Percentiles rank a stretch among this genome's conserved stretches.
These are phyloP conservation scores for Candida awuae DNA, from an alignment of 805 yeast species.

Conservation along the genomic window DNA sequence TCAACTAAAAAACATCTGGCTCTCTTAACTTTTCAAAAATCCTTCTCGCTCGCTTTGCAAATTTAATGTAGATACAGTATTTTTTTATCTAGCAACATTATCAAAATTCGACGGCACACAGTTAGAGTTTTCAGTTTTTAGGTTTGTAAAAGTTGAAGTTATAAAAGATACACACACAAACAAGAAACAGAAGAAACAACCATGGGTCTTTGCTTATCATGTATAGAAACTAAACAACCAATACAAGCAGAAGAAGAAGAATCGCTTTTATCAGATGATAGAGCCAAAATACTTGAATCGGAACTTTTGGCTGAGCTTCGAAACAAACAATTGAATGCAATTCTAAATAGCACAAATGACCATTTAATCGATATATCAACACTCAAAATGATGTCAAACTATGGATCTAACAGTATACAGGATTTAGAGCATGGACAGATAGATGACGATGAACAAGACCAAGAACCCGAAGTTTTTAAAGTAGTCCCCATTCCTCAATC, in stretches of 20 bases:
- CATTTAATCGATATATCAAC: conserved; percentile 25
- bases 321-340: conserved; percentile 27
- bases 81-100: too few relatives aligned
- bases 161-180: too few relatives aligned
- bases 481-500: conserved; percentile 6
- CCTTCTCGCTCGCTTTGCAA: too few relatives aligned
- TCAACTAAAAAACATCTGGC: too few relatives aligned
- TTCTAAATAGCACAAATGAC: conserved; percentile 29
- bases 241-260: conserved; percentile 6
- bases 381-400: conserved; percentile 10
- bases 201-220: conserved; percentile 32
- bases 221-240: conserved; percentile 16
- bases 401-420: background rate
- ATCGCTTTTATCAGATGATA: conserved; percentile 7
- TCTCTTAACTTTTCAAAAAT: too few relatives aligned
- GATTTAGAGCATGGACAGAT: background rate
- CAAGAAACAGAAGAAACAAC: too few relatives aligned
- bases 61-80: too few relatives aligned
- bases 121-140: too few relatives aligned
- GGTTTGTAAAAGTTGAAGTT: too few relatives aligned
- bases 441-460: conserved; percentile 1
- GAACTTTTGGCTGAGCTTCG: conserved; percentile 23
- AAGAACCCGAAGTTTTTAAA: conserved; percentile 7
- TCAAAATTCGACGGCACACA: too few relatives aligned
- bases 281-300: conserved; percentile 11